phyloP scores from a whole-genome alignment of 305 asterid genomes.

The Fraxinus platypoda region DNA sequence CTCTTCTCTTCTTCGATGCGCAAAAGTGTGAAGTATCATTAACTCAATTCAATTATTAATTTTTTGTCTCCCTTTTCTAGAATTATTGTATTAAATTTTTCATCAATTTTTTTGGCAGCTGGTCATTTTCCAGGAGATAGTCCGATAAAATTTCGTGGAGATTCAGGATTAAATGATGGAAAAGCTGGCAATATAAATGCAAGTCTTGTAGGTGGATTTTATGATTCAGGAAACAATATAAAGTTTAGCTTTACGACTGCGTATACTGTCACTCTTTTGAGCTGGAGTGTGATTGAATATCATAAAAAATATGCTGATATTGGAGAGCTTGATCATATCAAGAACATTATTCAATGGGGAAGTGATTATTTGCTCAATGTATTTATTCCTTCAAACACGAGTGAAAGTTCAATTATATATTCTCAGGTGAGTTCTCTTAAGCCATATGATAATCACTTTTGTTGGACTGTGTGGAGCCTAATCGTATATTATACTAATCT shows the following conservation, averaged over 20 bases:
- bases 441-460: neutral
- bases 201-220: conserved; percentile 63
- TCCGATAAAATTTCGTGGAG: conserved; percentile 41
- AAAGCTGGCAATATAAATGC: conserved; percentile 20
- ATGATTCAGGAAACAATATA: conserved; percentile 62
- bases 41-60: neutral
- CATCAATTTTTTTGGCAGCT: conserved; percentile 31
- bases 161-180: conserved; percentile 57
- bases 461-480: neutral
- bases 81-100: neutral
- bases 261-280: conserved; percentile 50
- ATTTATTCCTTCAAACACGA: conserved; percentile 37
- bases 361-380: conserved; percentile 55
- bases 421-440: conserved; percentile 44
- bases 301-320: conserved; percentile 46
- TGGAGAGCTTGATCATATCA: conserved; percentile 58
- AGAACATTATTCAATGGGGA: conserved; percentile 60
- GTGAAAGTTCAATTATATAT: conserved; percentile 28
- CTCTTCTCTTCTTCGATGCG: conserved; percentile 59
- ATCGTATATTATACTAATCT: neutral
- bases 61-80: neutral
- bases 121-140: conserved; percentile 34
- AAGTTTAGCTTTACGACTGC: conserved; percentile 60
- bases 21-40: conserved; percentile 39
- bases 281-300: conserved; percentile 66